Conservation (phyloP, 169 alveolate genomes). For the Plasmodium gallinaceum region DNA sequence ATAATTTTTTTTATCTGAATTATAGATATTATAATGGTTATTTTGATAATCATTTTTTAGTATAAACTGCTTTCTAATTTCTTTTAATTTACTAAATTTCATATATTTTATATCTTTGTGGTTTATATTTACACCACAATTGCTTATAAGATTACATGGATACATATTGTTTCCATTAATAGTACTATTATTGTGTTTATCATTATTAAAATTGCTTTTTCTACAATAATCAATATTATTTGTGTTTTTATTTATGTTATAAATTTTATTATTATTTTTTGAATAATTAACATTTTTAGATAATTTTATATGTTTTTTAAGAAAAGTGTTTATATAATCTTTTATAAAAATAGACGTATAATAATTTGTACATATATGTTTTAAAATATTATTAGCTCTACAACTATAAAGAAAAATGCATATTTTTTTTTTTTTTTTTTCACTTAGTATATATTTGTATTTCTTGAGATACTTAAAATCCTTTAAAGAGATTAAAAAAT, state of each 20-base stretch:
- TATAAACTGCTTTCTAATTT: slow-evolving; percentile 34
- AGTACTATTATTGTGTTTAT: background rate
- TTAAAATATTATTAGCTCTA: slow-evolving; percentile 6
- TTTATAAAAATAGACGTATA: slow-evolving; percentile 39
- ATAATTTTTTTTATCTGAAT: slow-evolving; percentile 27
- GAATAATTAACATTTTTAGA: background rate
- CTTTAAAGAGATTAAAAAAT: slow-evolving; percentile 26
- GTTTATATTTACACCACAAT: background rate
- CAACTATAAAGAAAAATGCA: slow-evolving; percentile 15
- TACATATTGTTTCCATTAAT: background rate
- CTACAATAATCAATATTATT: background rate
- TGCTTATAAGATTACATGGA: background rate
- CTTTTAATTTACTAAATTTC: background rate
- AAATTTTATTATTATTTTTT: background rate
- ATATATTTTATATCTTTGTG: slow-evolving; percentile 2
- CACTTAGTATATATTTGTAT: slow-evolving; percentile 40
- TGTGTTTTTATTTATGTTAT: background rate
- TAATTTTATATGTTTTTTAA: slow-evolving; percentile 32
- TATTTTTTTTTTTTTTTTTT: slow-evolving; percentile 22
- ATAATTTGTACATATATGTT: slow-evolving; percentile 5
- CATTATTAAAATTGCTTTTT: background rate
- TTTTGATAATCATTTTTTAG: slow-evolving; percentile 47
- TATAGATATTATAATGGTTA: slow-evolving; percentile 40
- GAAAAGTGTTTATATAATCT: slow-evolving; percentile 50
- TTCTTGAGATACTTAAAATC: slow-evolving; percentile 49